Percentiles rank a stretch among this genome's conserved stretches.
phyloP scores from a whole-genome alignment of 768 basidiomycete species.

The Obba rivulosa region DNA sequence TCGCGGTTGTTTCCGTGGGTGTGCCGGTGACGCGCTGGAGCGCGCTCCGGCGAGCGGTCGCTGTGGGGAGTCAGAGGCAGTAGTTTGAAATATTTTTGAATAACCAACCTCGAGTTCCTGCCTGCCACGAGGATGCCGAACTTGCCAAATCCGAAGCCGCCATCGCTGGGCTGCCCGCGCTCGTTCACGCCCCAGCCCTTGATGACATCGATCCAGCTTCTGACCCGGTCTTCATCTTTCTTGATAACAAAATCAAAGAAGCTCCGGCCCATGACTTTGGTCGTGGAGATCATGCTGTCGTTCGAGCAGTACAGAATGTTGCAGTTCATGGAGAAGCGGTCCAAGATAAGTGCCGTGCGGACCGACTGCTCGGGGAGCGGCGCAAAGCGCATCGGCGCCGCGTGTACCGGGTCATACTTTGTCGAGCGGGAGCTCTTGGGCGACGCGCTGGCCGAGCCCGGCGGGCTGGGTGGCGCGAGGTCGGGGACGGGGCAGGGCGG shows the following conservation, averaged over 20 bases:
- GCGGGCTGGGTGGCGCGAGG: slow-evolving; percentile 8
- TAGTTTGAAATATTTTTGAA: background rate
- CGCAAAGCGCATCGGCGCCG: slow-evolving; percentile 42
- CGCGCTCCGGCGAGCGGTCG: slow-evolving; percentile 22
- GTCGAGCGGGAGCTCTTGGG: background rate
- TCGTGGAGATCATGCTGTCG: slow-evolving; percentile 56
- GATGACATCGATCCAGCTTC: slow-evolving; percentile 69
- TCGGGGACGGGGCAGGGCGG: slow-evolving; percentile 29
- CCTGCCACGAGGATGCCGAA: slow-evolving; percentile 55
- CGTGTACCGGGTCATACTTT: background rate
- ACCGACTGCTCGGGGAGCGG: slow-evolving; percentile 66
- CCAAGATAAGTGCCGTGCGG: slow-evolving; percentile 75
- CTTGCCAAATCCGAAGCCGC: slow-evolving; percentile 78
- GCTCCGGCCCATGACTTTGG: slow-evolving; percentile 52
- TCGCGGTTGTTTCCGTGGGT: slow-evolving; percentile 6
- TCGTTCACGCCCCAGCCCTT: slow-evolving; percentile 86
- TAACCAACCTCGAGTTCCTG: slow-evolving; percentile 54
- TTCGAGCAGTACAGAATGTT: slow-evolving; percentile 71
- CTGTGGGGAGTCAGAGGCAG: slow-evolving; percentile 12
- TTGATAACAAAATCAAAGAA: slow-evolving; percentile 73
- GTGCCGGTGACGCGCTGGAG: slow-evolving; percentile 26
- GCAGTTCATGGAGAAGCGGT: slow-evolving; percentile 67
- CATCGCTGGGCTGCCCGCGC: slow-evolving; percentile 75
- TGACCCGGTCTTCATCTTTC: slow-evolving; percentile 61
- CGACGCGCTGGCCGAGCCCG: background rate